Evolutionary conservation across 176 grass and related monocot species (phyloP), one percentile per base, ranked within the genome.

Genomic region (Otatea glauca): DNA sequence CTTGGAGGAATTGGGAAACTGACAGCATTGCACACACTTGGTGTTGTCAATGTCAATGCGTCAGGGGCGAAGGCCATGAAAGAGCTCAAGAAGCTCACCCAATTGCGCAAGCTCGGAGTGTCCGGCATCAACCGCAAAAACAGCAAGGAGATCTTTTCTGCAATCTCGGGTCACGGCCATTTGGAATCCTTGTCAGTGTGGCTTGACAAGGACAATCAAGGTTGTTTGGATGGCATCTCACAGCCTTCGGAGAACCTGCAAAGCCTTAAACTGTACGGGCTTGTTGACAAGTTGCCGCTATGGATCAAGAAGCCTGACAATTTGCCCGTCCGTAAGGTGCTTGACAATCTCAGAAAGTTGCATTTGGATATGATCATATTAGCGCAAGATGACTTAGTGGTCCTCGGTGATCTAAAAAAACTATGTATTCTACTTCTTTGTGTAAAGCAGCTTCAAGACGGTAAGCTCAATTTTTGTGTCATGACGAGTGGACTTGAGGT

Each of bases 11-110:
- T 87, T 25, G 12, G 20, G 7, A 87, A 59, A 23, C 23, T 81
- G 1, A 58, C 68, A 0, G 1, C 12, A 0, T 65, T 75, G 17
- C 77, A 81, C 0, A 81, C 85, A 0, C 4, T 86, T 0, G 84
- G 84, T 11, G 44, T 86, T n/a, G 2, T 86, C 3, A 38, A 81
- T 13, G 1, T 81, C 0, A 1, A 5, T 0, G 17, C 24, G n/a
- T 32, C 25, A 44, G 24, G 7, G 0, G 21, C 9, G 38, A 27
- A 70, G 0, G 21, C 1, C 21, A 32, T 88, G 0, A 68, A 82
- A 25, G 79, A 82, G 10, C 39, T 87, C 0, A 1, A 38, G 3
- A 12, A 81, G 1, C 86, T 88, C 0, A 88, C 86, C 0, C 61
- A 70, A 59, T 0, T 88, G 20, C 64, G 54, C 51, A 77, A 82